Evolutionary conservation across 768 basidiomycete species (phyloP).

Genomic region (Multifurca ochricompacta): DNA sequence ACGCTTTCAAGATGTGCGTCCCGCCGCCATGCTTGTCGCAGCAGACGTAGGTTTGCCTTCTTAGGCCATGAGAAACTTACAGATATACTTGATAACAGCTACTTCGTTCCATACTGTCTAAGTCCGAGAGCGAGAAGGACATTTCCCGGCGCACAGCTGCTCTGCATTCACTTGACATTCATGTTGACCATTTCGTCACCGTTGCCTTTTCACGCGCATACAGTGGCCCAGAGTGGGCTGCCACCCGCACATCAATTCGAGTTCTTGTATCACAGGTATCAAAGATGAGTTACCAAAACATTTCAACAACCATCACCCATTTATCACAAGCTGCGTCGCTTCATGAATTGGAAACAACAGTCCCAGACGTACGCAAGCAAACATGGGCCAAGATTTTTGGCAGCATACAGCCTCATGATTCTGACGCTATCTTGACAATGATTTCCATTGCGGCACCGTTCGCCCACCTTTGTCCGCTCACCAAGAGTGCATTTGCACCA

Average conservation of each 20-base stretch:
- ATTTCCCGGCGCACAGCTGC: slow-evolving; percentile 27
- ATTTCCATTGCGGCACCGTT: slow-evolving; percentile 49
- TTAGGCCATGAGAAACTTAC: neutral
- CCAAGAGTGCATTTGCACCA: slow-evolving; percentile 40
- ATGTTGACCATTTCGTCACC: slow-evolving; percentile 39
- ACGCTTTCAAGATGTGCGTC: slow-evolving; percentile 52
- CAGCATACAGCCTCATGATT: slow-evolving; percentile 48
- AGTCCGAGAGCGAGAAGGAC: slow-evolving; percentile 26
- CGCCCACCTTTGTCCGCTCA: slow-evolving; percentile 61
- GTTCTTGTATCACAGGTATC: slow-evolving; percentile 33
- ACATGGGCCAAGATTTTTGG: slow-evolving; percentile 68
- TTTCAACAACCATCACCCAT: slow-evolving; percentile 28
- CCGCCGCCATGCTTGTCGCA: slow-evolving; percentile 52
- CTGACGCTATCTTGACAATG: slow-evolving; percentile 49
- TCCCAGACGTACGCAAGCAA: slow-evolving; percentile 39
- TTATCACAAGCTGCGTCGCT: slow-evolving; percentile 35
- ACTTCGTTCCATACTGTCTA: slow-evolving; percentile 29
- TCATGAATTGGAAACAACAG: slow-evolving; percentile 28
- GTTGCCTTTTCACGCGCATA: slow-evolving; percentile 39
- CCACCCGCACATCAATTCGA: slow-evolving; percentile 35
- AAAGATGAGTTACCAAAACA: slow-evolving; percentile 29
- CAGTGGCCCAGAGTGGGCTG: slow-evolving; percentile 35
- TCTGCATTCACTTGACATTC: slow-evolving; percentile 41
- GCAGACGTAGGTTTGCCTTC: slow-evolving; percentile 44
- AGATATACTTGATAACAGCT: slow-evolving; percentile 23